Conservation (phyloP, 208 protist species). For the Endotrypanum monterogeii region DNA sequence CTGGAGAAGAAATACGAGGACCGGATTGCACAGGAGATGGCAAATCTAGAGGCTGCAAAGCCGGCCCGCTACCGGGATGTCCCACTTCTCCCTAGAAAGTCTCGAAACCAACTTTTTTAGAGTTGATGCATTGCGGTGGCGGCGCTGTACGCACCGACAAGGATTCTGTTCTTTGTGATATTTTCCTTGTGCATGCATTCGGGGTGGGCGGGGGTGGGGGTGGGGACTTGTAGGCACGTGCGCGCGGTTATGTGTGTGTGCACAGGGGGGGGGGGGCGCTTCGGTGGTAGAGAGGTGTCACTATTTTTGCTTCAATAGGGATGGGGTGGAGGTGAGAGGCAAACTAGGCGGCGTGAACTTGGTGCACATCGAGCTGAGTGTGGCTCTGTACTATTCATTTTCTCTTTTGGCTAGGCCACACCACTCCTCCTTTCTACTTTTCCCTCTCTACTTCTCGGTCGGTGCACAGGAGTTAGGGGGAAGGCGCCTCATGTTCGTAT, state of each 20-base stretch:
- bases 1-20: conserved; percentile 60
- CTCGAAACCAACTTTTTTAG: conserved; percentile 46
- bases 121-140: neutral
- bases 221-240: too few species aligned
- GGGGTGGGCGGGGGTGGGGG: neutral
- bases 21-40: conserved; percentile 71
- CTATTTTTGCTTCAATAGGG: too few species aligned
- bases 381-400: neutral
- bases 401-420: neutral
- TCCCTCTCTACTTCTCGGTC: neutral
- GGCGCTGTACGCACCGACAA: neutral
- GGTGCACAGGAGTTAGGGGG: neutral
- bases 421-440: neutral
- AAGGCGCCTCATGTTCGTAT: neutral
- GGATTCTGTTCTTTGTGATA: neutral
- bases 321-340: too few species aligned
- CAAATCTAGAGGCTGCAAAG: conserved; percentile 75
- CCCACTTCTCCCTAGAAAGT: conserved; percentile 54
- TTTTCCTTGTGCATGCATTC: neutral
- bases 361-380: neutral
- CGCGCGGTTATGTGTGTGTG: too few species aligned
- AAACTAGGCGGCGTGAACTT: neutral
- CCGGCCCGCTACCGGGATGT: conserved; percentile 75
- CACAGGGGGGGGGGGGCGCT: too few species aligned
- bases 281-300: too few species aligned